Evolutionary conservation across 768 basidiomycete species (phyloP), one percentile per base, ranked within the genome.

Genomic region (Saitozyma podzolica): DNA sequence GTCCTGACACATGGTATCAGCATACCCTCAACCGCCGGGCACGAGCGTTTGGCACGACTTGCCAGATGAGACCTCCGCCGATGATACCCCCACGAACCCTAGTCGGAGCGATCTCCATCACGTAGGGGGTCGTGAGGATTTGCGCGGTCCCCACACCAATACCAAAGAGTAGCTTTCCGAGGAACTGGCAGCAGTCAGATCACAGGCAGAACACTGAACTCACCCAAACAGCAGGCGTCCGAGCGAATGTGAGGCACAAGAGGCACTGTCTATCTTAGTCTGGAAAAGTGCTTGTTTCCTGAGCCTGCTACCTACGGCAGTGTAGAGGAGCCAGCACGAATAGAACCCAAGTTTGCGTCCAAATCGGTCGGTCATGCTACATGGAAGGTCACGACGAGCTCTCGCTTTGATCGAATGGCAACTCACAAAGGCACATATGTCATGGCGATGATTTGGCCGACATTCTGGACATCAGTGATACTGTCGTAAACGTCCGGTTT

Each of bases 21-120:
- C 29, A 40, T 10, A 13, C n/a, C 29, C 10, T 52, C 50, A 10
- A 10, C 13, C 29, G 29, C 29, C 29, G 29, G 29, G 29, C 20
- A 54, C 19, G 17, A 17, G 9, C 29, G 29, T 29, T 29, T 29
- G 29, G 29, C 29, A 29, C 29, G 29, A 29, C 29, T 29, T 29
- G 29, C 29, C 29, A 29, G 29, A 29, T 29, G 29, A 29, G 29
- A 29, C 29, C 29, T 29, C 29, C 29, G 29, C 29, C 29, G 29
- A 29, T 29, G 29, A 62, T 56, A 20, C 61, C 61, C 4, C 61
- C 61, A 40, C 61, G 61, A 43, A 62, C 57, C 11, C 55, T 19
- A 39, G 56, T 62, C 6, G 61, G 61, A 49, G n/a, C 17, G 40
- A 62, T 56, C 40, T 62, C 61, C 61, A 62, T 62, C 43, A 57